phyloP scores from a whole-genome alignment of 768 basidiomycete species.

The Pholiota microspora region DNA sequence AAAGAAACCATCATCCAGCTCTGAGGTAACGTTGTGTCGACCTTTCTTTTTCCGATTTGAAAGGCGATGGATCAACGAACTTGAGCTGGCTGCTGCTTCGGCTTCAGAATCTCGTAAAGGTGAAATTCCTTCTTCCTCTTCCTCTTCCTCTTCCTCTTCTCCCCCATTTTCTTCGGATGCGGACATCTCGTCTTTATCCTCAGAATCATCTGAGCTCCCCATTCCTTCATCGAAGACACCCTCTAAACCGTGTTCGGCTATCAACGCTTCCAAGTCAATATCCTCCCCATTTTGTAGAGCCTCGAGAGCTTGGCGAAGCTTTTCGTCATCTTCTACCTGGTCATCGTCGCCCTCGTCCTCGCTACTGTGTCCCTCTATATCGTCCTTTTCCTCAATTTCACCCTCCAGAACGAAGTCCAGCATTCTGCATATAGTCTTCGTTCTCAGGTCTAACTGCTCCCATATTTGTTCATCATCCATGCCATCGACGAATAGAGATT shows the following conservation, averaged over 20 bases:
- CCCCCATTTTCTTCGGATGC: conserved; percentile 17
- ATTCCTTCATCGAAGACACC: conserved; percentile 21
- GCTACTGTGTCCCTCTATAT: conserved; percentile 37
- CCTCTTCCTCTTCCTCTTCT: conserved; percentile 14
- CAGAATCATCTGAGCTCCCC: conserved; percentile 20
- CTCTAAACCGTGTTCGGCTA: conserved; percentile 26
- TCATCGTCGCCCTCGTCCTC: conserved; percentile 24
- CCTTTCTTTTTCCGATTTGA: conserved; percentile 26
- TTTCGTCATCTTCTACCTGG: conserved; percentile 31
- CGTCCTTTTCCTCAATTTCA: conserved; percentile 30
- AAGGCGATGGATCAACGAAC: conserved; percentile 25
- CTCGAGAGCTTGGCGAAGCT: conserved; percentile 31
- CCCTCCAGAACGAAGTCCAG: conserved; percentile 65
- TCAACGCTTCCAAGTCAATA: conserved; percentile 30
- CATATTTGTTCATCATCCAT: conserved; percentile 90
- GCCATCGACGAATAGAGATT: conserved; percentile 69
- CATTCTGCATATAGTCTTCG: conserved; percentile 65
- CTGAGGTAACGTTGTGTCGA: conserved; percentile 18
- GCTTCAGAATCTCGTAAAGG: conserved; percentile 19
- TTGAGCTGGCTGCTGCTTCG: conserved; percentile 24
- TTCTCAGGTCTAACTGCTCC: conserved; percentile 88
- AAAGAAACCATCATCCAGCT: conserved; percentile 91
- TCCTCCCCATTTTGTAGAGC: conserved; percentile 31
- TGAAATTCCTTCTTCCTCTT: conserved; percentile 7
- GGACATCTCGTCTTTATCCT: conserved; percentile 21